Conservation (phyloP, 2,329 filamentous ascomycete species). For the Pseudocercospora vitis region DNA sequence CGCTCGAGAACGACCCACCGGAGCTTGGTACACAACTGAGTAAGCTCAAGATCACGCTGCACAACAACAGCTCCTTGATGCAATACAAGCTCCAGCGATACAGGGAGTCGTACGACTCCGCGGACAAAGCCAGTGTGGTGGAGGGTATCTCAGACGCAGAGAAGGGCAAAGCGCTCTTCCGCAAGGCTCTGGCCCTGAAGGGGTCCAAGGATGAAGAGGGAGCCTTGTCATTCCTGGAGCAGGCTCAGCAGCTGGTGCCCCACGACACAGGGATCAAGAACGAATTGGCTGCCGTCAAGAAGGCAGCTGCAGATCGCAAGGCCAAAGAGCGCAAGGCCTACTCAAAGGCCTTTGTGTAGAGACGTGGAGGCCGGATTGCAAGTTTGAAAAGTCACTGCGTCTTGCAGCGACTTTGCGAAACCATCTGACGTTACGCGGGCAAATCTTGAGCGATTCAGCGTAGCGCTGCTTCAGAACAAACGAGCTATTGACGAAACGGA, state of each 20-base stretch:
- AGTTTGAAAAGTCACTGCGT: too few species aligned
- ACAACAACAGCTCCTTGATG: slow-evolving; percentile 85
- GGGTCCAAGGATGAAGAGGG: slow-evolving; percentile 81
- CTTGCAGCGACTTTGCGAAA: background rate
- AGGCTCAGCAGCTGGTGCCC: slow-evolving; percentile 54
- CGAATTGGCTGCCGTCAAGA: slow-evolving; percentile 77
- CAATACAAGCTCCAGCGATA: slow-evolving; percentile 76
- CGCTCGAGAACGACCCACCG: slow-evolving; percentile 66
- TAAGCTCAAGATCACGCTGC: slow-evolving; percentile 76
- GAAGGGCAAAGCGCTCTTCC: slow-evolving; percentile 84
- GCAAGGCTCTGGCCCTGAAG: slow-evolving; percentile 73
- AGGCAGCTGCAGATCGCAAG: slow-evolving; percentile 67
- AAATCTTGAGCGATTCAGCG: slow-evolving; percentile 5
- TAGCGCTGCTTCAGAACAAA: slow-evolving; percentile 12
- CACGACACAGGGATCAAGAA: slow-evolving; percentile 71
- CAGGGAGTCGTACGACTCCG: slow-evolving; percentile 68
- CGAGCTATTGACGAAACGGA: slow-evolving; percentile 8
- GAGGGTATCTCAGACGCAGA: slow-evolving; percentile 68
- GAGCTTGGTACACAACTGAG: slow-evolving; percentile 67
- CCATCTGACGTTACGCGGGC: background rate
- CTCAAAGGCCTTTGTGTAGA: slow-evolving; percentile 76
- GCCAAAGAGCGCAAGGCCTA: slow-evolving; percentile 92
- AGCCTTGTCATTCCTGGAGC: slow-evolving; percentile 54
- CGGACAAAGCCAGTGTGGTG: slow-evolving; percentile 70
- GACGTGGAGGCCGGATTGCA: too few species aligned